Base-by-base conservation (phyloP, 305 asterid species). In the Solanum hybrid region DNA sequence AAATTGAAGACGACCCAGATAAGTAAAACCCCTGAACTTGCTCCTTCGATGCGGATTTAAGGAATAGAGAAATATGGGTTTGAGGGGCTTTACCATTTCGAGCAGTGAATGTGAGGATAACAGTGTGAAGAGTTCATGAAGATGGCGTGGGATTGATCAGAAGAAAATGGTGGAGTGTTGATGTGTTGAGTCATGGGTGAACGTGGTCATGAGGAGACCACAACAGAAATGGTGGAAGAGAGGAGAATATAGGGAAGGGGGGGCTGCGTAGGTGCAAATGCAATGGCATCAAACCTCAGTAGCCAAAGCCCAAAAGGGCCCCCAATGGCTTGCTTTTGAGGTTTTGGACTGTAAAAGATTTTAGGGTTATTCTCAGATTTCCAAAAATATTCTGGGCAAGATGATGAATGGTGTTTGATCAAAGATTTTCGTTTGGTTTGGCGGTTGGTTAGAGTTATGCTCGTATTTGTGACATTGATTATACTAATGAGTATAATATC, bases 71-170 rank as follows among this genome's bases (percentile, higher is more conserved):
- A 88, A 89, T 72, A 91, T 92, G 93, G 92, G 93, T 89, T 93
- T 92, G 41, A 93, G 95, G 91, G 93, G 92, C 90, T 92, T 95
- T 92, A 96, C 91, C 99, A 96, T 96, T 91, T 95, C 96, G 92
- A 36, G 89, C 41, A 78, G 90, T 79, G 89, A 92, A 38, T 88
- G 32, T 90, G 89, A 78, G 89, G 82, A 80, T 90, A 90, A 15
- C 38, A 75, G 17, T 80, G 88, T 38, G 88, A 14, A 75, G 57
- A 78, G 75, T 38, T 81, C 33, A 78, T 89, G 87, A 24, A 89
- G 57, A 87, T 68, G 8, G 68, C 32, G 86, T 37, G 17, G 26
- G 90, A 81, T n/a, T 36, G 15, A n/a, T 79, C 57, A 32, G 82
- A 77, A 41, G 77, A 81, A 88, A 38, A 45, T 45, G 78, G 79